phyloP scores from a whole-genome alignment of 2,329 filamentous ascomycete species.

The Botrytis fabae region DNA sequence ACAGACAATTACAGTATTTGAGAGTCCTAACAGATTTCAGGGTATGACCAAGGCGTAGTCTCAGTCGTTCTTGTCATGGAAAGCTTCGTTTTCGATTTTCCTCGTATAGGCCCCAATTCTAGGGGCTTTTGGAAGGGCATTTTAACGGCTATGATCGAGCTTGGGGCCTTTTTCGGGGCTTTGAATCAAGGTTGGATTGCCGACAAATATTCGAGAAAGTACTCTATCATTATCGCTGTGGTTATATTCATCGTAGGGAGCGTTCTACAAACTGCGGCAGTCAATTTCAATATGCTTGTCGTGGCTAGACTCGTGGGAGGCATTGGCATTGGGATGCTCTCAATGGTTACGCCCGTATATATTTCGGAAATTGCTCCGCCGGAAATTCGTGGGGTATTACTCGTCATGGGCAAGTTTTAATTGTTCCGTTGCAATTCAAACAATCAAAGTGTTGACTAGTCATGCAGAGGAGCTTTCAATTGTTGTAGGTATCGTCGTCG shows the following conservation, averaged over 20 bases:
- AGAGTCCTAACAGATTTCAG: slow-evolving; percentile 36
- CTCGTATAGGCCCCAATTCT: slow-evolving; percentile 27
- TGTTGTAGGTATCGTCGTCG: slow-evolving; percentile 47
- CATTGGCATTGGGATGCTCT: slow-evolving; percentile 50
- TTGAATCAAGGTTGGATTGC: slow-evolving; percentile 41
- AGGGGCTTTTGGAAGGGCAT: slow-evolving; percentile 22
- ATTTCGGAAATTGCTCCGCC: slow-evolving; percentile 53
- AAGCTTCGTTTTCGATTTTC: slow-evolving; percentile 45
- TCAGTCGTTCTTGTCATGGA: slow-evolving; percentile 48
- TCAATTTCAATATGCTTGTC: slow-evolving; percentile 53
- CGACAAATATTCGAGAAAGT: slow-evolving; percentile 53
- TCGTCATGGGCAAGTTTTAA: slow-evolving; percentile 22
- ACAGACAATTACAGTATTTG: not conserved
- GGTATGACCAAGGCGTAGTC: slow-evolving; percentile 50
- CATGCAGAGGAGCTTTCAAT: slow-evolving; percentile 43
- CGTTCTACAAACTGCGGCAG: slow-evolving; percentile 51
- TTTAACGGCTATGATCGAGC: slow-evolving; percentile 42
- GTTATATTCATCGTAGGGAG: slow-evolving; percentile 53
- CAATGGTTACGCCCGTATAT: slow-evolving; percentile 48
- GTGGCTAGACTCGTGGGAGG: slow-evolving; percentile 49
- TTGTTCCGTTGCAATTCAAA: not conserved
- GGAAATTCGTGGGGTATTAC: slow-evolving; percentile 33
- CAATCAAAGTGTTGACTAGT: not conserved
- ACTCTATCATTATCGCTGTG: slow-evolving; percentile 53
- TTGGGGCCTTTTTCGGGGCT: slow-evolving; percentile 42